phyloP scores from a whole-genome alignment of 208 protist species.

The Naegleria fowleri region DNA sequence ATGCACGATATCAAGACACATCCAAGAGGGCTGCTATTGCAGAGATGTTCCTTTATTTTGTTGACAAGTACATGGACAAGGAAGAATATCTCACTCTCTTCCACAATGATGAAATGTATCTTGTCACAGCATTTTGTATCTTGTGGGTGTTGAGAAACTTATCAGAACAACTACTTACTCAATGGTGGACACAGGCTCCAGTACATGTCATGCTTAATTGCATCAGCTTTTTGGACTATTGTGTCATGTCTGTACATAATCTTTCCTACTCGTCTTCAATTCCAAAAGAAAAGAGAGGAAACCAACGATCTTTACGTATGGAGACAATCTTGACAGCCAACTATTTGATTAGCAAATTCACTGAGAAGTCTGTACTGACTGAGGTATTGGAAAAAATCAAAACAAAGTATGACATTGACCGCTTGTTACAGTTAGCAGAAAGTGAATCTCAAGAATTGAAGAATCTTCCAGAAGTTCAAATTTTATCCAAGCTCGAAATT shows the following conservation, averaged over 20 bases:
- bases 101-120: neutral
- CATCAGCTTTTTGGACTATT: neutral
- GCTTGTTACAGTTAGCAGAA: neutral
- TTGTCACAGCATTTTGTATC: neutral
- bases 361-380: neutral
- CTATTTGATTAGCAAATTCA: neutral
- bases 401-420: neutral
- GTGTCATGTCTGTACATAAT: neutral
- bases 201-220: neutral
- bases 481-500: neutral
- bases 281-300: neutral
- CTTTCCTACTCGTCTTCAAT: neutral
- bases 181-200: neutral
- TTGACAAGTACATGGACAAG: neutral
- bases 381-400: neutral
- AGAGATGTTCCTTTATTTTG: neutral
- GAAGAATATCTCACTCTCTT: conserved; percentile 3
- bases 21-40: neutral
- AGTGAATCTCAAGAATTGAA: too few relatives aligned
- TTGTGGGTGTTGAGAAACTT: neutral
- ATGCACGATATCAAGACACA: neutral
- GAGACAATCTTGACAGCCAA: neutral
- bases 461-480: neutral
- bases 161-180: neutral
- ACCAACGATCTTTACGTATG: neutral